Evolutionary conservation across 1,139 yeast species (phyloP).

Genomic region (Suhomyces maxii): DNA sequence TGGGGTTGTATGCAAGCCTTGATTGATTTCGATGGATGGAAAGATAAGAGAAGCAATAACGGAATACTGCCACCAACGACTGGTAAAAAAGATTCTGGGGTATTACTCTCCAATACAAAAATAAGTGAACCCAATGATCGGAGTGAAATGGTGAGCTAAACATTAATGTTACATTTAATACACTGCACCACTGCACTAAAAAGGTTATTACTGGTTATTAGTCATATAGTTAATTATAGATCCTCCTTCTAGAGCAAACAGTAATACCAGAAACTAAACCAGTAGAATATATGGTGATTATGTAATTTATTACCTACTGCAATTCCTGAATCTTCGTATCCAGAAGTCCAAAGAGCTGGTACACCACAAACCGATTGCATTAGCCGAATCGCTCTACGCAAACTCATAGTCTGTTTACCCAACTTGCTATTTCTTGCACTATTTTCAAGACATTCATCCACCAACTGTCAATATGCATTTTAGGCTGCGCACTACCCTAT

Average conservation of each 20-base stretch:
- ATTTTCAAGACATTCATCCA: not conserved
- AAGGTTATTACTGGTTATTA: not conserved
- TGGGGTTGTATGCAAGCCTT: conserved; percentile 99
- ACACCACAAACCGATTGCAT: too few relatives aligned
- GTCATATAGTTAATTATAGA: too few relatives aligned
- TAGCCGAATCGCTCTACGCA: too few relatives aligned
- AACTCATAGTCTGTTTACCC: too few relatives aligned
- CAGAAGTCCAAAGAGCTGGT: too few relatives aligned
- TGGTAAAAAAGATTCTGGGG: not conserved
- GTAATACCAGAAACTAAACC: too few relatives aligned
- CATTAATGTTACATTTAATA: not conserved
- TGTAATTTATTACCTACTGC: too few relatives aligned
- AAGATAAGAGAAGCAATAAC: conserved; percentile 26
- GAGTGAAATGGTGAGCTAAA: not conserved
- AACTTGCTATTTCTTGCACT: not conserved
- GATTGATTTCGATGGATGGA: conserved; percentile 96
- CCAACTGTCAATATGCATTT: not conserved
- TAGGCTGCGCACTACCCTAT: not conserved
- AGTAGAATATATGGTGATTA: too few relatives aligned
- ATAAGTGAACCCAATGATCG: not conserved
- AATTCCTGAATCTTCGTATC: too few relatives aligned
- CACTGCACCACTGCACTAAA: not conserved
- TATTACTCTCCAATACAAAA: conserved; percentile 3
- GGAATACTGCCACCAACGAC: not conserved
- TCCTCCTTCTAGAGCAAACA: too few relatives aligned